Base-by-base conservation (phyloP, 2,329 filamentous ascomycete species). In the Alternaria gansuensis region DNA sequence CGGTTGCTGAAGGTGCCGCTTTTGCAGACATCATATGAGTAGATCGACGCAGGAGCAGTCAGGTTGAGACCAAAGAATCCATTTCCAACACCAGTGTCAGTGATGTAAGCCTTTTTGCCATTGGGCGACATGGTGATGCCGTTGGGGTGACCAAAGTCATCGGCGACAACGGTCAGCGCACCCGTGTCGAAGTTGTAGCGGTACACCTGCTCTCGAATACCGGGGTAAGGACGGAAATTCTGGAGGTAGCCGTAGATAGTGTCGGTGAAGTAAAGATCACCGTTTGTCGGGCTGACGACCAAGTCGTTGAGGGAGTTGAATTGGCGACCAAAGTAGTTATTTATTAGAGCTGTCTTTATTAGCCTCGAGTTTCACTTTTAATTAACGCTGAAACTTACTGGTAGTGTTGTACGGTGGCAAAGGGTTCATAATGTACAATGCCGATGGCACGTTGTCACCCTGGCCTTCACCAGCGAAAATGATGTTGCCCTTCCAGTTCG, bases 231-330 rank as follows among this genome's bases (percentile, higher is more conserved):
- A 26, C 68, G 68, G 59, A 70, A 69, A 29, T 68, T 52, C 44
- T 70, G 68, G 34, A 68, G 58, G 59, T 57, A 68, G 37, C 67
- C 70, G 34, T 69, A 72, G 23, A 74, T 60, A 14, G 79, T 77
- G 56, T 82, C 81, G 7, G 81, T 82, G 70, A 82, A 82, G 77
- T 80, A 82, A 56, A 83, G 75, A 48, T 79, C 76, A 36, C 78
- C 78, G 7, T 76, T 75, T 31, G 53, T 60, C 8, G 72, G 68
- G 59, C 76, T 73, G 10, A 81, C 73, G 33, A 71, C 67, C 6
- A 80, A 56, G 53, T 82, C 79, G 54, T 81, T 76, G 43, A 79
- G 66, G 3, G 72, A 75, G 59, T 77, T 79, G 69, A 81, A 77
- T 63, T 79, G 77, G 60, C 75, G 78, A 23, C 80, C 80, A 61